Percentiles rank a stretch among this genome's conserved stretches.
Evolutionary conservation across 2,329 filamentous ascomycete species (phyloP).

Genomic region (Xylariaceae sp.): DNA sequence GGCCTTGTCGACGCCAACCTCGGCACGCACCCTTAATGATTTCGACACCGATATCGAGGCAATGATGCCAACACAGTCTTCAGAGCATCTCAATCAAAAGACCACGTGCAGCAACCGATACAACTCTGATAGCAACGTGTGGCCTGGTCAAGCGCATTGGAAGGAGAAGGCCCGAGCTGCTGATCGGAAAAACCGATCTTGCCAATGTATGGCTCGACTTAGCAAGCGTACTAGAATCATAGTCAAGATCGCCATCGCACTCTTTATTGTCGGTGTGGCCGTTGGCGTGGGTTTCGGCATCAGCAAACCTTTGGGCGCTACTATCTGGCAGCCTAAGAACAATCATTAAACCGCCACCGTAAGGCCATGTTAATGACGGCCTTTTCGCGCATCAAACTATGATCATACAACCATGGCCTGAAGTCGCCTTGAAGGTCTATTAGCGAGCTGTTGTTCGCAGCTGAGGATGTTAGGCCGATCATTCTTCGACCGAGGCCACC

Average conservation of each 20-base stretch:
- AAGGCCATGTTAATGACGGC: too few relatives aligned
- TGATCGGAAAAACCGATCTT: conserved; percentile 56
- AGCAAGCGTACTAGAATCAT: conserved; percentile 61
- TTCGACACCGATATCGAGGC: conserved; percentile 66
- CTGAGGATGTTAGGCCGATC: neutral
- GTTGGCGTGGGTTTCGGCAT: conserved; percentile 64
- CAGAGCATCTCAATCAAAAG: conserved; percentile 46
- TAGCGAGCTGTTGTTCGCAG: neutral
- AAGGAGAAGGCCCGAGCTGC: conserved; percentile 63
- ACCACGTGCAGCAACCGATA: conserved; percentile 41
- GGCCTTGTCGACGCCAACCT: conserved; percentile 52
- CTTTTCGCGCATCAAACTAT: neutral
- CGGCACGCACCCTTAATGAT: conserved; percentile 52
- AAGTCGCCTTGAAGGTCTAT: neutral
- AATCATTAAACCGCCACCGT: conserved; percentile 28
- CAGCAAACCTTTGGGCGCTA: conserved; percentile 65
- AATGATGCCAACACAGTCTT: conserved; percentile 49
- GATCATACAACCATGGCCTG: neutral
- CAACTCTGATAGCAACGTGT: conserved; percentile 59
- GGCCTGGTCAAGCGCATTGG: conserved; percentile 67
- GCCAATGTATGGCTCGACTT: conserved; percentile 59
- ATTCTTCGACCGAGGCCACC: neutral
- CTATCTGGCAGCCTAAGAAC: conserved; percentile 56
- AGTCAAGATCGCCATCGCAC: conserved; percentile 58
- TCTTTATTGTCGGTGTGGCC: conserved; percentile 59